phyloP scores from a whole-genome alignment of 106 monocot genomes.

The Allium cepa region DNA sequence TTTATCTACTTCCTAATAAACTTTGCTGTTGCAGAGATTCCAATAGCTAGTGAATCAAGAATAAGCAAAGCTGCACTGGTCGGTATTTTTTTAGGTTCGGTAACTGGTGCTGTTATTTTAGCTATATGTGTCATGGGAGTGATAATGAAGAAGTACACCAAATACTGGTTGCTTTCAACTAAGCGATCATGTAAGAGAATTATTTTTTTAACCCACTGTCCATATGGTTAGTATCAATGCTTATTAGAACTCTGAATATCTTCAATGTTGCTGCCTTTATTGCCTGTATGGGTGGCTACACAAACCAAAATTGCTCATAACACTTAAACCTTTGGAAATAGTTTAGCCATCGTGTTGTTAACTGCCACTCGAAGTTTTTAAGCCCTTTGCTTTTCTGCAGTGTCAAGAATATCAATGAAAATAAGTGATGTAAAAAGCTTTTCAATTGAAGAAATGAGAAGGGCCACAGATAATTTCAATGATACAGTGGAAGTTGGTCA shows the following conservation, averaged over 20 bases:
- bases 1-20: background rate
- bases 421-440: slow-evolving; percentile 51
- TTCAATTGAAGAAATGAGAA: slow-evolving; percentile 48
- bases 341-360: no score
- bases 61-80: slow-evolving; percentile 35
- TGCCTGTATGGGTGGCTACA: no score
- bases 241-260: no score
- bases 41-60: slow-evolving; percentile 17
- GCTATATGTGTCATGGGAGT: slow-evolving; percentile 24
- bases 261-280: no score
- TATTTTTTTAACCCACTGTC: no score
- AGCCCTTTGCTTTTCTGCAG: slow-evolving; percentile 15
- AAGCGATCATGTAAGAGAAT: slow-evolving; percentile 10
- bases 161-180: slow-evolving; percentile 18
- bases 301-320: no score
- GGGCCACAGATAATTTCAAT: slow-evolving; percentile 49
- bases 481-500: slow-evolving; percentile 49
- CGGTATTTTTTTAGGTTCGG: slow-evolving; percentile 36
- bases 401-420: slow-evolving; percentile 31
- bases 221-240: no score
- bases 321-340: no score
- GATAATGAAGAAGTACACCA: slow-evolving; percentile 27
- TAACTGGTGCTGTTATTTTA: slow-evolving; percentile 21
- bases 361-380: no score
- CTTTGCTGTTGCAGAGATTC: slow-evolving; percentile 21